Percentiles rank a stretch among this genome's conserved stretches.
Evolutionary conservation across 2,329 filamentous ascomycete genomes (phyloP).

Genomic region (Nigrograna mackinnonii): DNA sequence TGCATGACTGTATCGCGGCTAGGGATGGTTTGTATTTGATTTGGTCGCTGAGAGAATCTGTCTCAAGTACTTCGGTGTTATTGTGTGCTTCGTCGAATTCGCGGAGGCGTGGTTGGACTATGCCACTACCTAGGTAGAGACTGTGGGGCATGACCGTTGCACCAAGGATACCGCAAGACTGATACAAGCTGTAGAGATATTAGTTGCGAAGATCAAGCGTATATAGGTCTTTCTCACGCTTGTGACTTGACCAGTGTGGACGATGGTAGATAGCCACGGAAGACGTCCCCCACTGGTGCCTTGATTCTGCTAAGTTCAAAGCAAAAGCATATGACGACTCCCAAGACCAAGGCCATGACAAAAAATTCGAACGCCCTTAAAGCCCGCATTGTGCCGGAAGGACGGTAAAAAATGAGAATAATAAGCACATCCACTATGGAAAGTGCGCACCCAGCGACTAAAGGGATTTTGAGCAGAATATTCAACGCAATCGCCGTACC

Average conservation of each 20-base stretch:
- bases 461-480: conserved; percentile 56
- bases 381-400: conserved; percentile 55
- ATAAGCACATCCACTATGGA: conserved; percentile 60
- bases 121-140: conserved; percentile 60
- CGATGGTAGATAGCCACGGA: conserved; percentile 59
- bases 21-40: conserved; percentile 72
- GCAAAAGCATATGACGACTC: conserved; percentile 61
- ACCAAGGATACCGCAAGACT: conserved; percentile 75
- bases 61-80: conserved; percentile 8
- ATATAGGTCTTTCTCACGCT: conserved; percentile 41
- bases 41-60: conserved; percentile 35
- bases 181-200: conserved; percentile 49
- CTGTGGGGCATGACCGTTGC: conserved; percentile 71
- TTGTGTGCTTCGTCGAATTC: conserved; percentile 32
- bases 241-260: conserved; percentile 55
- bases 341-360: conserved; percentile 57
- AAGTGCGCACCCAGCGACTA: conserved; percentile 61
- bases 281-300: conserved; percentile 56
- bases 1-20: conserved; percentile 71
- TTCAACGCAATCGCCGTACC: conserved; percentile 62
- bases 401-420: conserved; percentile 59
- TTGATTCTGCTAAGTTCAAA: conserved; percentile 59
- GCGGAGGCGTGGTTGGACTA: conserved; percentile 56
- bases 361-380: conserved; percentile 59
- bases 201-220: neutral